Evolutionary conservation across 345 rosid species (phyloP), one percentile per base, ranked within the genome.

Genomic region (Pistacia vera): DNA sequence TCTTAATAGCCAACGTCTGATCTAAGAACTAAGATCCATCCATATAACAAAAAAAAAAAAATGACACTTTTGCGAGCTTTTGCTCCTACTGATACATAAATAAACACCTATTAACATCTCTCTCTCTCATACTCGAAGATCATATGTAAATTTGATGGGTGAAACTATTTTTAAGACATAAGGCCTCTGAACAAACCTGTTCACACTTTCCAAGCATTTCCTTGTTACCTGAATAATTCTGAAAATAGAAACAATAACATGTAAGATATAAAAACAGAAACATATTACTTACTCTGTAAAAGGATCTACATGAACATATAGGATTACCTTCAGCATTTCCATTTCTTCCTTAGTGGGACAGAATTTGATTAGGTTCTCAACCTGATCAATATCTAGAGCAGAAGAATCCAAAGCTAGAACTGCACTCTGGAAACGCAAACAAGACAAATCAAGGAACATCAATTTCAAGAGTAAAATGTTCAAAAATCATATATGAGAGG

Each of bases 301-400:
- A 62, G 22, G 57, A 28, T 69, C 51, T 54, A 66, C n/a, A 73
- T 11, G 55, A 51, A 51, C 13, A 12, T 12, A 51, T 51, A 51
- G 55, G 55, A 72, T 79, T 85, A 90, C 99, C 99, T 87, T 90
- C 74, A 95, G 79, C 63, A 78, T 71, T 82, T 93, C 99, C 88
- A 95, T 95, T 80, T 95, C 99, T 82, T 95, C 99, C 85, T 93
- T 95, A 30, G 97, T 95, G 68, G 99, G 99, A 79, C 97, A 95
- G 81, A 95, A 95, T 73, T 90, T 95, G 84, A 95, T 95, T 74
- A 95, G 98, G 84, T 95, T 95, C 84, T 95, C 99, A 76, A 95
- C 97, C 89, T 95, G 99, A 78, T 95, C 99, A 75, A 91, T 92
- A 73, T 95, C 99, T 74, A 95, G 83, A 75, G 88, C 86, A 59